Percentiles rank a stretch among this genome's conserved stretches.
Evolutionary conservation across 306 rosid genomes (phyloP).

Genomic region (Mucuna pruriens): DNA sequence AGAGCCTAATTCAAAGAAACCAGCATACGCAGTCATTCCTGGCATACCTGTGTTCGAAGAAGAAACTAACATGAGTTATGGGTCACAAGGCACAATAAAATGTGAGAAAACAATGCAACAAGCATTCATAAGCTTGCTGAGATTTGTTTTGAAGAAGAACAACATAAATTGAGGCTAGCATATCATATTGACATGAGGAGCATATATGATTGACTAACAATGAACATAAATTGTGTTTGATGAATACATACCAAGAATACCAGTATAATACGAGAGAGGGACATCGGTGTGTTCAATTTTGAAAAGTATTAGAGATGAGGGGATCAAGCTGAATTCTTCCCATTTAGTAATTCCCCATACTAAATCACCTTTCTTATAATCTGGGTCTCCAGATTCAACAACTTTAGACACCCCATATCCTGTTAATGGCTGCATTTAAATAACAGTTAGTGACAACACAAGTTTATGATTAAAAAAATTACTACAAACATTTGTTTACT

Average conservation of each 20-base stretch:
- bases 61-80: neutral
- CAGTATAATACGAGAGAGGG: slow-evolving; percentile 48
- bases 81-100: neutral
- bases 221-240: neutral
- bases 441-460: neutral
- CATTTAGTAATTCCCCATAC: slow-evolving; percentile 50
- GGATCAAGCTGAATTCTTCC: slow-evolving; percentile 49
- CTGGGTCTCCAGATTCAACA: slow-evolving; percentile 46
- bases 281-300: slow-evolving; percentile 44
- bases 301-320: neutral
- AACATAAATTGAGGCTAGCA: neutral
- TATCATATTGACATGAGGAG: neutral
- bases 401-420: slow-evolving; percentile 52
- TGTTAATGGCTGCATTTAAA: slow-evolving; percentile 40
- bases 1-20: slow-evolving; percentile 45
- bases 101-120: neutral
- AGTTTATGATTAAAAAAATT: neutral
- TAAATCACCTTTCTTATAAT: slow-evolving; percentile 49
- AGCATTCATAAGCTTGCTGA: neutral
- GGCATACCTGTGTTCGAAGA: slow-evolving; percentile 50
- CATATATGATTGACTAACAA: neutral
- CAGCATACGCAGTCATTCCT: slow-evolving; percentile 48
- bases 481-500: no score
- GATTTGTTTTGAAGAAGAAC: neutral
- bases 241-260: slow-evolving; percentile 38